Evolutionary conservation across 306 rosid genomes (phyloP).

Genomic region (Castanospermum australe): DNA sequence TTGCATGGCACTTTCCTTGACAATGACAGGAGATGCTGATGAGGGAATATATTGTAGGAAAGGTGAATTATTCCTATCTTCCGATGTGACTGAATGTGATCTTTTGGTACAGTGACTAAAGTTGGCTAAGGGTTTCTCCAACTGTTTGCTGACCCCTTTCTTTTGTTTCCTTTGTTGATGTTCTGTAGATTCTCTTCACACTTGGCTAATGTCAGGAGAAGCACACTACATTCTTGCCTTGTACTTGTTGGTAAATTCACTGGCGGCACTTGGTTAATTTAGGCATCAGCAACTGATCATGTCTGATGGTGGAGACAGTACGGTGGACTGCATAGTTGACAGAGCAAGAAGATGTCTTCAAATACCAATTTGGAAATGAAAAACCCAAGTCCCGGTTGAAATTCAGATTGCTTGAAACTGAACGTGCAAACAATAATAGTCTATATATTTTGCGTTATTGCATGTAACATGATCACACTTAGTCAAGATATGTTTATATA

Average conservation of each 20-base stretch:
- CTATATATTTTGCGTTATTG: no score
- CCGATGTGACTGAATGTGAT: conserved; percentile 13
- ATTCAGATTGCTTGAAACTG: no score
- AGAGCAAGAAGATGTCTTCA: no score
- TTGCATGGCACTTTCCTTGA: conserved; percentile 65
- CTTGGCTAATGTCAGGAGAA: conserved; percentile 33
- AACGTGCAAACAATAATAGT: no score
- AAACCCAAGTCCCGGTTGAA: no score
- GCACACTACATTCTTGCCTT: conserved; percentile 11
- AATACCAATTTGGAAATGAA: no score
- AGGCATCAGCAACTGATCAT: no score
- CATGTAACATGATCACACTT: no score
- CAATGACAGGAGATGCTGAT: conserved; percentile 53
- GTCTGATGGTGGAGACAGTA: no score
- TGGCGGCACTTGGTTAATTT: neutral
- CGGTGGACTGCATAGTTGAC: no score
- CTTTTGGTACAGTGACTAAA: conserved; percentile 34
- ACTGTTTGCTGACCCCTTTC: neutral
- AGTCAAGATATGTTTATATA: no score
- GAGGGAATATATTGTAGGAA: conserved; percentile 58
- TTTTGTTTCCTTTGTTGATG: conserved; percentile 18
- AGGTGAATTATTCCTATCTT: no score
- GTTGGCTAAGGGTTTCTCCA: neutral
- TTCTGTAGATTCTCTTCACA: conserved; percentile 35
- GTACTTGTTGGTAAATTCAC: neutral